A percentile compares a stretch with the other conserved stretches of the same genome.
Conservation (phyloP, 75 land plant species). For the Cupressus sempervirens region DNA sequence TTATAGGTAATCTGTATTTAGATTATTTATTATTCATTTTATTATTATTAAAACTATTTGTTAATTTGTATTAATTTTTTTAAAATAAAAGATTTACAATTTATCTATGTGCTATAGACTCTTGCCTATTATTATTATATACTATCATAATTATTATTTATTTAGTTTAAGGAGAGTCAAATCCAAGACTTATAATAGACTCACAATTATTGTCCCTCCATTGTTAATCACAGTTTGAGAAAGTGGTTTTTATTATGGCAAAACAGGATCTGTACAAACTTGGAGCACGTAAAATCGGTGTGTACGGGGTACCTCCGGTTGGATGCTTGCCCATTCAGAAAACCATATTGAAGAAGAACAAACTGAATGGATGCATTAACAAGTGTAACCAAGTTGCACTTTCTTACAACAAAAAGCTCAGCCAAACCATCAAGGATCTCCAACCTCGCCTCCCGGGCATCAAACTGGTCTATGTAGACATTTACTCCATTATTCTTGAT, state of each 20-base stretch:
- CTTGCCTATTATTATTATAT: too few relatives aligned
- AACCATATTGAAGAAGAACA: background rate
- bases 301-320: background rate
- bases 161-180: too few relatives aligned
- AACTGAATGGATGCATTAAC: background rate
- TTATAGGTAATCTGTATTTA: too few relatives aligned
- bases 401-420: conserved; percentile 34
- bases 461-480: conserved; percentile 34
- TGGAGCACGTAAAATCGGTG: conserved; percentile 6
- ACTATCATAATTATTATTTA: too few relatives aligned
- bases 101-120: too few relatives aligned
- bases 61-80: too few relatives aligned
- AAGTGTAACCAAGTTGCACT: conserved; percentile 26
- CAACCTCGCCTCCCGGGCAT: background rate
- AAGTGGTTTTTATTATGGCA: background rate
- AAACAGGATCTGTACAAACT: conserved; percentile 9
- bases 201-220: too few relatives aligned
- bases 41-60: too few relatives aligned
- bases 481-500: conserved; percentile 21
- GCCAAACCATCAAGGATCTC: conserved; percentile 10
- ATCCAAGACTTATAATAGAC: too few relatives aligned
- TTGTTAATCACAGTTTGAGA: background rate
- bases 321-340: conserved; percentile 10
- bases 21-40: too few relatives aligned
- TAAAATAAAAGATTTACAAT: too few relatives aligned